Evolutionary conservation across 768 basidiomycete genomes (phyloP), one percentile per base, ranked within the genome.

Genomic region (Sporobolomyces pararoseus): DNA sequence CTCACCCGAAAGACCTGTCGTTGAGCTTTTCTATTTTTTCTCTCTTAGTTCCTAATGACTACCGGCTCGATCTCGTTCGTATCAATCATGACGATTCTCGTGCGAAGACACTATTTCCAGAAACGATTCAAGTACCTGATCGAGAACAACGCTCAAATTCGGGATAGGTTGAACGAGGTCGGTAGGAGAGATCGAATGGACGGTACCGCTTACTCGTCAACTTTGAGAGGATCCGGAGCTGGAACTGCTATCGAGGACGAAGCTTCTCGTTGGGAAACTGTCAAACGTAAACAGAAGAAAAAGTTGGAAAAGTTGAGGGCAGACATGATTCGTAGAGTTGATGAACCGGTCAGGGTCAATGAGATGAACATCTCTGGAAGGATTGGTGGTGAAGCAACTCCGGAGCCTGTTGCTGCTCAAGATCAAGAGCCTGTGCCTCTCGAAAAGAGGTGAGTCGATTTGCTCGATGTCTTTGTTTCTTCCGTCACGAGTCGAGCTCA

Each of bases 291-390:
- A 37, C 68, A 71, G 55, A 71, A 71, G 55, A 63, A 66, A 34
- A 76, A 73, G 68, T 34, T 49, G 32, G 67, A 65, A 6, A 79
- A 74, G 57, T 66, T 91, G 7, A 80, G 84, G 52, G 81, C 88
- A 32, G 86, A 89, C 63, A 90, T 91, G 89, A 90, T 92, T 65
- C 84, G 86, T 31, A 82, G 89, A 3, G 63, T 71, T 31, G 76
- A 75, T 34, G 63, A 52, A 7, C 75, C 75, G 34, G 74, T 72
- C 16, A 32, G 44, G 29, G 68, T 73, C 35, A 75, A 76, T 55
- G 62, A 63, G 63, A 74, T 71, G 74, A 75, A 66, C 55, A 68
- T 71, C 25, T 68, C 66, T 7, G 74, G 76, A 4, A 50, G 63
- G 55, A 31, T 75, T 4, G 52, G 67, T n/a, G n/a, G n/a, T n/a